Evolutionary conservation across 768 basidiomycete genomes (phyloP).

Genomic region (Rickenella mellea): DNA sequence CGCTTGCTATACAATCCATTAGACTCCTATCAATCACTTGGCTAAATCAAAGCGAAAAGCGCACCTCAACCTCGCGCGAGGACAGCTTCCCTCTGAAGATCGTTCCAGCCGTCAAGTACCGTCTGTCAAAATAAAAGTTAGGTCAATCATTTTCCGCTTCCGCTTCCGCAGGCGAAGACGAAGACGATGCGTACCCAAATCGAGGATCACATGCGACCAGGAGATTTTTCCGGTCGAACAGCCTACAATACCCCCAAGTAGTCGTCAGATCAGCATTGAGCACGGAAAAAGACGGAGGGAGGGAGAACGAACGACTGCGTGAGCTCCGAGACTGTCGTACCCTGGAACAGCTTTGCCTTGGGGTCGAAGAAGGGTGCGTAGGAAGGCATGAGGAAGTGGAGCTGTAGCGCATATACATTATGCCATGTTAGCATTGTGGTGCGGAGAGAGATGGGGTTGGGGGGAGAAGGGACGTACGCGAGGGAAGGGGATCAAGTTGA

Average conservation of each 20-base stretch:
- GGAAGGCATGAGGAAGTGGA: constrained; percentile 95
- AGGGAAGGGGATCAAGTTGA: constrained; percentile 96
- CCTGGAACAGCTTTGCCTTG: constrained; percentile 50
- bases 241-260: constrained; percentile 24
- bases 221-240: constrained; percentile 74
- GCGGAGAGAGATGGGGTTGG: background rate
- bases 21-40: constrained; percentile 14
- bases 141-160: constrained; percentile 1
- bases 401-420: too few relatives aligned
- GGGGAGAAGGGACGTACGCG: constrained; percentile 48
- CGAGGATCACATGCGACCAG: constrained; percentile 79
- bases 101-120: constrained; percentile 79
- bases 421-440: constrained; percentile 23
- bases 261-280: constrained; percentile 2
- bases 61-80: constrained; percentile 55
- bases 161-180: background rate
- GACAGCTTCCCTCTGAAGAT: constrained; percentile 81
- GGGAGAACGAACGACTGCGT: constrained; percentile 52
- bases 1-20: constrained; percentile 36
- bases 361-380: constrained; percentile 83
- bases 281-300: background rate
- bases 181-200: constrained; percentile 42
- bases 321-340: constrained; percentile 54
- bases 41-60: constrained; percentile 19
- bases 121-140: constrained; percentile 29